Base-by-base conservation (phyloP, 2,329 filamentous ascomycete species). In the Ascomycota sp. region DNA sequence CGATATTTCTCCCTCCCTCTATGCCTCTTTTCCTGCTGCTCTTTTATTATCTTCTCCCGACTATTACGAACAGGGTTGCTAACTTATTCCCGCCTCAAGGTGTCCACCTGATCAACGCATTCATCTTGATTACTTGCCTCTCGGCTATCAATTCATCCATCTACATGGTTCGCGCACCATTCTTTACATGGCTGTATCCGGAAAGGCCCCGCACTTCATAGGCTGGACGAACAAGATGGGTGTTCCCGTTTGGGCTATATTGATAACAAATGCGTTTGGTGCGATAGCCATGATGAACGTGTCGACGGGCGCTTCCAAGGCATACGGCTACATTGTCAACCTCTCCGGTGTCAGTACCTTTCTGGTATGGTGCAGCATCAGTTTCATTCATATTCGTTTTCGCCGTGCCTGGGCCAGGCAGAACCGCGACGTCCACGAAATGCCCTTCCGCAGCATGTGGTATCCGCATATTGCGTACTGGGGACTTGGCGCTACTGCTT, bases 91-190 rank as follows among this genome's bases (percentile, higher is more conserved):
- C 15, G 17, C 3, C 22, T n/a, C 2, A 2, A 52, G 49, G 51
- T 23, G 74, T 77, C 1, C 70, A 85, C 43, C 62, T 85, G 2
- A 76, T 85, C 54, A 85, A 85, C 38, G 75, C 71, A 24, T 75
- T 81, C 42, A 79, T 81, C 41, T 63, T 85, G 30, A 56, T 80
- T 7, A 79, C 77, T 9, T 77, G 77, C 32, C 56, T 81, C 23
- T 73, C 65, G 1, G 75, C 76, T 12, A 66, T 75, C 39, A 85
- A 85, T 51, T 72, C 68, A 30, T 77, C 73, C 7, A 75, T 85
- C 36, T 85, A 83, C 47, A 79, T 85, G 71, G 70, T 27, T 78
- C 74, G 3, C 67, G 79, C 15, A 83, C 77, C 0, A 52, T 86
- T 2, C 53, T 83, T 0, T 82, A 71, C 53, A 78, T 85, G 69